Percentiles rank a stretch among this genome's conserved stretches.
Conservation (phyloP, 805 yeast species). For the Pichia kluyveri region DNA sequence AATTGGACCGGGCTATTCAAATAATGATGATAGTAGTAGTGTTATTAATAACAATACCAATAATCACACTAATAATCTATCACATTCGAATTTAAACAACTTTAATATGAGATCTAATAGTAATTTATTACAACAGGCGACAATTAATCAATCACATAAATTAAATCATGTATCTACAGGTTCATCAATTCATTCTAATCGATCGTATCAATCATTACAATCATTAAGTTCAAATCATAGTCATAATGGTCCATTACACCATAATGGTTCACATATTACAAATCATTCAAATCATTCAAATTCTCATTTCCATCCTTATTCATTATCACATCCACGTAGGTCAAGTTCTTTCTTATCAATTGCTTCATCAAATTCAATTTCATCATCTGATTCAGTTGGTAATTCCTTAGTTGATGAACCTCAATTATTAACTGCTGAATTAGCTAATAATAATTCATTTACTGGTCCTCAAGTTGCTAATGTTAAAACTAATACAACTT, state of each 20-base stretch:
- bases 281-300: background rate
- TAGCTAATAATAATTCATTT: constrained; percentile 15
- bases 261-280: constrained; percentile 6
- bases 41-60: constrained; percentile 1
- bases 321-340: constrained; percentile 15
- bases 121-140: background rate
- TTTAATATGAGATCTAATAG: constrained; percentile 7
- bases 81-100: constrained; percentile 16
- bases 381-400: constrained; percentile 22
- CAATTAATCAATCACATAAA: constrained; percentile 3
- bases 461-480: constrained; percentile 19
- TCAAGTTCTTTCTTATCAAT: constrained; percentile 19
- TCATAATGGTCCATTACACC: constrained; percentile 13
- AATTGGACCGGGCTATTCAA: constrained; percentile 23
- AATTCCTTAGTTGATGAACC: constrained; percentile 18
- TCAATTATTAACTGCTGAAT: constrained; percentile 15
- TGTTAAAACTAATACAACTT: constrained; percentile 25
- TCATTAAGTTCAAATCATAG: constrained; percentile 9
- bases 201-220: constrained; percentile 9
- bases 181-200: constrained; percentile 21
- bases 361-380: constrained; percentile 20
- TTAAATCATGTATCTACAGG: constrained; percentile 20
- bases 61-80: constrained; percentile 7
- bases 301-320: constrained; percentile 20
- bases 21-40: constrained; percentile 2